Percentiles rank a stretch among this genome's conserved stretches.
Evolutionary conservation across 148 eudicot genomes (phyloP).

Genomic region (Rheum nobile): DNA sequence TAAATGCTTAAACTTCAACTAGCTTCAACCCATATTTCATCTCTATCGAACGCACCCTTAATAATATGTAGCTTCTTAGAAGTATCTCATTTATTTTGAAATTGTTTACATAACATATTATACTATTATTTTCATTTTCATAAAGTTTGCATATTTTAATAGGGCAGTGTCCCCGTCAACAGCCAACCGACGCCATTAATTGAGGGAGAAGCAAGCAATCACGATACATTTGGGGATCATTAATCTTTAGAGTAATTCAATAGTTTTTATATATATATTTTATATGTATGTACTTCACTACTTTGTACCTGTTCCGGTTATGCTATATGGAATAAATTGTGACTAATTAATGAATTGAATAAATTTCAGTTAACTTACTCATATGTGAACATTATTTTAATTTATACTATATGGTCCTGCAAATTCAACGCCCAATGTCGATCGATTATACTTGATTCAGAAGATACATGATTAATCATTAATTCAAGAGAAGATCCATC

Average conservation of each 20-base stretch:
- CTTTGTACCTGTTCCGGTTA: background rate
- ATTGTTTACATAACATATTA: too few species aligned
- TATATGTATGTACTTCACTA: background rate
- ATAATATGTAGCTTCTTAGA: slow-evolving; percentile 1
- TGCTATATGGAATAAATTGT: background rate
- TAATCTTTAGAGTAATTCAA: background rate
- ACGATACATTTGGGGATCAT: background rate
- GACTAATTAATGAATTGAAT: background rate
- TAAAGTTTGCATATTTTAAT: background rate
- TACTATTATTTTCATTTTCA: background rate
- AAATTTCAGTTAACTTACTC: background rate
- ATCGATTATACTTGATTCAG: background rate
- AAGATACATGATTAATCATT: background rate
- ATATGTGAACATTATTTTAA: background rate
- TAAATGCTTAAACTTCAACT: too few species aligned
- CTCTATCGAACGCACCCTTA: too few species aligned
- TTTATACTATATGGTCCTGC: background rate
- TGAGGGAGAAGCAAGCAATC: slow-evolving; percentile 6
- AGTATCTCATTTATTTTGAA: background rate
- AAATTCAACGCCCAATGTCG: background rate
- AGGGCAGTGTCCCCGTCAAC: background rate
- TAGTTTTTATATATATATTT: background rate
- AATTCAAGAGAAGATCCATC: slow-evolving; percentile 1
- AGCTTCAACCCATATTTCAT: too few species aligned
- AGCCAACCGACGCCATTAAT: slow-evolving; percentile 2